These are phyloP conservation scores for Linnemannia schmuckeri DNA, from an alignment of 192 early-diverging fungal species.

Conservation along the genomic window DNA sequence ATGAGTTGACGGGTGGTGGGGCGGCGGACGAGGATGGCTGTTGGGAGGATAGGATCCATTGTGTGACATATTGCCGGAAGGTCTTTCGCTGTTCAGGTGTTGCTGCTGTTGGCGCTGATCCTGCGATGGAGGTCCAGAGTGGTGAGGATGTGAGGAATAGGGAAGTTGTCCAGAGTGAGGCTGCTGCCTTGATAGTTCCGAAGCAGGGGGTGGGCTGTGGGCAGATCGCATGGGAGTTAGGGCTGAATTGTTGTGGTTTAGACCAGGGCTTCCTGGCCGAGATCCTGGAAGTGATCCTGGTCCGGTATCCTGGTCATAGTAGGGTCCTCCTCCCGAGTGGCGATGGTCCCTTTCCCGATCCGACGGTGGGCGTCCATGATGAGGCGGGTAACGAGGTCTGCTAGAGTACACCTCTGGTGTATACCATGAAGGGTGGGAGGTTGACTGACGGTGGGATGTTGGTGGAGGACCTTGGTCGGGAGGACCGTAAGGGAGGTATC, in stretches of 20 bases:
- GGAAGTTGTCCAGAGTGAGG: not conserved
- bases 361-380: not conserved
- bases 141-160: not conserved
- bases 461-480: not conserved
- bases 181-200: not conserved
- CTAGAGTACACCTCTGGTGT: conserved; percentile 38
- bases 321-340: not conserved
- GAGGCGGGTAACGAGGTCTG: conserved; percentile 9
- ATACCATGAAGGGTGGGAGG: conserved; percentile 52
- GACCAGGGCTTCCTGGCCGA: conserved; percentile 1
- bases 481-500: not conserved
- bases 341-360: conserved; percentile 20
- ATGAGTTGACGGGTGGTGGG: not conserved
- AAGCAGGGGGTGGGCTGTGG: not conserved
- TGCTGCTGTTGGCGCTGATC: not conserved
- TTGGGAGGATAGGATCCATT: conserved; percentile 15
- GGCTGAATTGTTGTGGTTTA: not conserved
- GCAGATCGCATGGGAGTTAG: not conserved
- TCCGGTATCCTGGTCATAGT: not conserved
- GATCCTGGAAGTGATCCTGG: conserved; percentile 12
- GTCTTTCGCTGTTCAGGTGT: not conserved
- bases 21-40: not conserved
- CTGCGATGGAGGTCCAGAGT: not conserved
- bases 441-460: conserved; percentile 4
- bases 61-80: not conserved